Base-by-base conservation (phyloP, 139 green algal genomes). In the Coelastrella sp. region DNA sequence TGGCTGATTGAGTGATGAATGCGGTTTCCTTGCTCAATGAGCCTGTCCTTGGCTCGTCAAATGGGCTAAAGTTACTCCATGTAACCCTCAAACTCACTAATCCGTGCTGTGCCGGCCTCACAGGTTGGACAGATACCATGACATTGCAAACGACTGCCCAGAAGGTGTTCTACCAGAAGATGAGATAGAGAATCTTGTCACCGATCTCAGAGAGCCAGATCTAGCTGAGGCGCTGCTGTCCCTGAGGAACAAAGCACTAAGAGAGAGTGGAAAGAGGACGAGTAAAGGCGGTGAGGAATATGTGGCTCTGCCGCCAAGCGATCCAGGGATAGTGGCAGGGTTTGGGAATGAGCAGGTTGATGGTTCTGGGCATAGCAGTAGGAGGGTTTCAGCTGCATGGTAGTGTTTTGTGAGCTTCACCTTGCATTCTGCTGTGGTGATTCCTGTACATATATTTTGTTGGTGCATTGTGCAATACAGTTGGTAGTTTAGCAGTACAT, bases 81-180 rank as follows among this genome's bases (percentile, higher is more conserved):
- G 0, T 57, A 1, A 57, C 45, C 45, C 11, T 13, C 45, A 57
- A 9, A 57, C 15, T 13, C 15, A n/a, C n/a, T n/a, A n/a, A n/a
- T n/a, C n/a, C n/a, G n/a, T 45, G 30, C 9, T 71, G 32, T 51
- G 11, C 7, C 0, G 50, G 50, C 75, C 27, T 9, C 34, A 11
- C 64, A 81, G 82, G 69, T 59, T 87, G 53, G 82, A 87, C 71
- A 50, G 37, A 6, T 81, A 63, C 35, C 51, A 67, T n/a, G 40
- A 87, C 37, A 17, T 32, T 2, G 69, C 69, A 2, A 21, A 48
- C 3, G 69, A 69, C 40, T 73, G 40, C 21, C 82, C 67, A 5
- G 69, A 87, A 34, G 82, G 82, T 5, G 69, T 87, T 11, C 69
- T 87, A 32, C 37, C 69, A 27, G 69, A 76, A 2, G 82, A 87